A percentile compares a stretch with the other conserved stretches of the same genome.
These are phyloP conservation scores for Cladosporium phlei DNA, from an alignment of 2,329 filamentous ascomycete species.

Conservation along the genomic window DNA sequence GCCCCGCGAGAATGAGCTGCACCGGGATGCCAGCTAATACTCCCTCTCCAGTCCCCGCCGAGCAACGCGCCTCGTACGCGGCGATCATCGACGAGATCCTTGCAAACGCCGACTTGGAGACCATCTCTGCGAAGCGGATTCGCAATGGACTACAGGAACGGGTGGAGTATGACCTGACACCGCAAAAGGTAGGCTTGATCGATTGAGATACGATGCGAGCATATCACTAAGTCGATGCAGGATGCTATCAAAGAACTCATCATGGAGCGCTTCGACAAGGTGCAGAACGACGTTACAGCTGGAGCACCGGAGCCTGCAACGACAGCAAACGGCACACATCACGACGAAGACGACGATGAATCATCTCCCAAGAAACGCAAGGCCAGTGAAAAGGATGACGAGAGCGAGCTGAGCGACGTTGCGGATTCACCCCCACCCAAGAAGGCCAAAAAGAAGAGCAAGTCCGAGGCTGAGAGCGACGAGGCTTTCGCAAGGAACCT, in stretches of 20 bases:
- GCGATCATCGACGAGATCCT: conserved; percentile 61
- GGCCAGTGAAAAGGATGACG: conserved; percentile 23
- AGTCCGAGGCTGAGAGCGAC: conserved; percentile 66
- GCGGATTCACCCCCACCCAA: conserved; percentile 40
- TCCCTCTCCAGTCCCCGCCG: conserved; percentile 23
- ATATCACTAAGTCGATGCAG: conserved; percentile 27
- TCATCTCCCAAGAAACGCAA: conserved; percentile 40
- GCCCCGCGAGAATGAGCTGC: background rate
- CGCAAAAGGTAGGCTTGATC: conserved; percentile 51
- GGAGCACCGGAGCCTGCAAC: conserved; percentile 35
- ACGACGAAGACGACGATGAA: conserved; percentile 27
- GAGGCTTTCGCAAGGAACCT: conserved; percentile 80
- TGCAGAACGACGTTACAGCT: conserved; percentile 29
- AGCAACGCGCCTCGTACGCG: conserved; percentile 38
- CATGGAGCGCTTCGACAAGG: conserved; percentile 47
- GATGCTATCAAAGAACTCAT: conserved; percentile 44
- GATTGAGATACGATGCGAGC: background rate
- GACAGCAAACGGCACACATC: conserved; percentile 29
- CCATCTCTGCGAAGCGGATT: conserved; percentile 62
- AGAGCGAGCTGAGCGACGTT: conserved; percentile 39
- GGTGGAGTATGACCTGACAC: conserved; percentile 57
- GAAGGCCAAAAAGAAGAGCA: conserved; percentile 57
- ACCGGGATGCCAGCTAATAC: too few relatives aligned
- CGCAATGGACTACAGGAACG: conserved; percentile 58
- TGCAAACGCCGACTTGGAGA: conserved; percentile 56